These are phyloP conservation scores for Hemileia vastatrix DNA, from an alignment of 1,284 basidiomycete species.

Conservation along the genomic window DNA sequence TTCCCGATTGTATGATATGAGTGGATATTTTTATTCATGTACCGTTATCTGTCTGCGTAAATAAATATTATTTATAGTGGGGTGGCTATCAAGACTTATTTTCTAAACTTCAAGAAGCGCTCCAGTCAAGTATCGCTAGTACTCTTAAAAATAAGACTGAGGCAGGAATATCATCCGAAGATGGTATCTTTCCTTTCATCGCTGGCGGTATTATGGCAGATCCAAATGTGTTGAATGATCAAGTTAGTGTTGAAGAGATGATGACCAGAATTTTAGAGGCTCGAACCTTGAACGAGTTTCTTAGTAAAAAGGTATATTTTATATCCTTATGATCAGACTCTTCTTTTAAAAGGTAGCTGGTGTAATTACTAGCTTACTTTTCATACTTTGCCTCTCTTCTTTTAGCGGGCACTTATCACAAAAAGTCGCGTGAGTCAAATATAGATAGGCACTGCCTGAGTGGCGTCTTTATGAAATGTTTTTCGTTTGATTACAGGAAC, in stretches of 20 bases:
- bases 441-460: too few species aligned
- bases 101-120: constrained; percentile 10
- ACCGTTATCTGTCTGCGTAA: too few species aligned
- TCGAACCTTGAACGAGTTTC: constrained; percentile 8
- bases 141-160: neutral
- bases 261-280: constrained; percentile 8
- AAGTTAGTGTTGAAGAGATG: constrained; percentile 10
- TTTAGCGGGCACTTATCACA: constrained; percentile 11
- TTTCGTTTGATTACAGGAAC: constrained; percentile 2
- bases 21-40: too few species aligned
- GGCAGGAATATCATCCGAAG: constrained; percentile 2
- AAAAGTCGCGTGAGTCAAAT: neutral
- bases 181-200: neutral
- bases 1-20: too few species aligned
- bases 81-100: too few species aligned
- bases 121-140: neutral
- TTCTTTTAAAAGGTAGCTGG: too few species aligned
- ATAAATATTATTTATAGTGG: too few species aligned
- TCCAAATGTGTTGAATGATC: too few species aligned
- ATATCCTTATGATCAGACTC: too few species aligned
- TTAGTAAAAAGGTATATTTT: constrained; percentile 7
- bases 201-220: constrained; percentile 15
- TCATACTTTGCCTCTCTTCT: too few species aligned
- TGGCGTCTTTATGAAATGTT: too few species aligned
- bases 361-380: too few species aligned